Evolutionary conservation across 805 yeast species (phyloP).

Genomic region (Yarrowia alimentaria): DNA sequence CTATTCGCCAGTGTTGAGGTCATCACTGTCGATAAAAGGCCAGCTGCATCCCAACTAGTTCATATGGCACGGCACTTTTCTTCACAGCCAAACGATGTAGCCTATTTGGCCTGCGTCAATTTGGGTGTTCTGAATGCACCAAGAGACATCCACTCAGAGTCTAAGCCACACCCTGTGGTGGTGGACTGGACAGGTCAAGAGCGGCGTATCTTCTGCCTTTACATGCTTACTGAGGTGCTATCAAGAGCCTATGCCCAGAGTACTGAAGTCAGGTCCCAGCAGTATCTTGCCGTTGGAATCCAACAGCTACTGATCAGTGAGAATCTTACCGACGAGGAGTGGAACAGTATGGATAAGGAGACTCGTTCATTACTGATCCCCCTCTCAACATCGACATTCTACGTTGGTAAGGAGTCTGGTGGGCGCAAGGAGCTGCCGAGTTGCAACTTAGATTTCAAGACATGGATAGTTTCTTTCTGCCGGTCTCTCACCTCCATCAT

Average conservation of each 20-base stretch:
- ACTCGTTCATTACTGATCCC: slow-evolving; percentile 1
- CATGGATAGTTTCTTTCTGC: too few species aligned
- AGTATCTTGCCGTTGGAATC: slow-evolving; percentile 81
- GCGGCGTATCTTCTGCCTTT: slow-evolving; percentile 49
- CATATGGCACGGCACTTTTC: slow-evolving; percentile 15
- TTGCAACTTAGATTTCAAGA: too few species aligned
- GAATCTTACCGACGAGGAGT: background rate
- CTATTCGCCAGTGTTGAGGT: background rate
- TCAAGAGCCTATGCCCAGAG: slow-evolving; percentile 88
- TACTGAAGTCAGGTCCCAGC: slow-evolving; percentile 78
- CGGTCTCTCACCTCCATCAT: slow-evolving; percentile 57
- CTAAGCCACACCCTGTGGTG: slow-evolving; percentile 14
- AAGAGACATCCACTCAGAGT: background rate
- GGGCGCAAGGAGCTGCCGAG: slow-evolving; percentile 3
- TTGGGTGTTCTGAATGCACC: slow-evolving; percentile 3
- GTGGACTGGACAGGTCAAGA: slow-evolving; percentile 18
- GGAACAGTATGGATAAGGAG: slow-evolving; percentile 1
- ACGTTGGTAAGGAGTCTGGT: slow-evolving; percentile 1
- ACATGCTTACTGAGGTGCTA: slow-evolving; percentile 65
- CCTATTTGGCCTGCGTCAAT: slow-evolving; percentile 9
- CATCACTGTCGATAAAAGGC: background rate
- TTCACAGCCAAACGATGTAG: slow-evolving; percentile 1
- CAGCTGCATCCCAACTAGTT: background rate
- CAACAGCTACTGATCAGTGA: slow-evolving; percentile 55
- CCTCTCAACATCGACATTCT: slow-evolving; percentile 46